Conservation (phyloP, 371 early-diverging fungal genomes). For the Encephalitozoon intestinalis region DNA sequence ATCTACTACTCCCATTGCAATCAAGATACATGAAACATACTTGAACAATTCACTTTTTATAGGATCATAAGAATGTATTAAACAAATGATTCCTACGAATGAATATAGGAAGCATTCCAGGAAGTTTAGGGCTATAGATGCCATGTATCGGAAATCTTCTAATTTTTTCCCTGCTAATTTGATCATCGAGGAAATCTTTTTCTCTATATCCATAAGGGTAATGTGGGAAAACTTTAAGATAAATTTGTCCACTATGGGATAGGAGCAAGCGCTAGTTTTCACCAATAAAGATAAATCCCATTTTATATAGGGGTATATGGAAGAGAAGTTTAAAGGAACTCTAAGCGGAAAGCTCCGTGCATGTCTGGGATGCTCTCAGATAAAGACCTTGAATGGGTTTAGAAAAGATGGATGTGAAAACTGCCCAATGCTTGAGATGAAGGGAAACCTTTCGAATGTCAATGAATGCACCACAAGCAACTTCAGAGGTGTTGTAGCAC, state of each 20-base stretch:
- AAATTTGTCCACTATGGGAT: not conserved
- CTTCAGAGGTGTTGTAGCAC: slow-evolving; percentile 53
- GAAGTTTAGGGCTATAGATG: not conserved
- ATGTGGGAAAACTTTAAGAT: not conserved
- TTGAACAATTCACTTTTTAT: not conserved
- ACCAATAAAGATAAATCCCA: not conserved
- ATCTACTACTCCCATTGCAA: not conserved
- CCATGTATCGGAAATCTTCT: not conserved
- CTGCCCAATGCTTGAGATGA: slow-evolving; percentile 46
- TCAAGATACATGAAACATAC: not conserved
- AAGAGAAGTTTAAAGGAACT: not conserved
- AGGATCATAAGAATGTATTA: not conserved
- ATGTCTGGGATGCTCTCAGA: slow-evolving; percentile 54
- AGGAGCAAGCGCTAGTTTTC: not conserved
- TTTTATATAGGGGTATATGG: not conserved
- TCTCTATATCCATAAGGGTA: slow-evolving; percentile 6
- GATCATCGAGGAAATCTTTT: not conserved
- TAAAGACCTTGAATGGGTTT: slow-evolving; percentile 46
- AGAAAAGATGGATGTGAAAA: slow-evolving; percentile 59
- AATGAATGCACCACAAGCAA: slow-evolving; percentile 38
- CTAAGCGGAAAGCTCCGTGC: slow-evolving; percentile 44
- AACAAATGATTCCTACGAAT: not conserved
- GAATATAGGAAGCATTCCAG: not conserved
- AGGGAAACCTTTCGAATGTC: slow-evolving; percentile 43
- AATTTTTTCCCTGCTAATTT: not conserved